Conservation (phyloP, 352 stramenopile genomes). For the Pseudoperonospora humuli region DNA sequence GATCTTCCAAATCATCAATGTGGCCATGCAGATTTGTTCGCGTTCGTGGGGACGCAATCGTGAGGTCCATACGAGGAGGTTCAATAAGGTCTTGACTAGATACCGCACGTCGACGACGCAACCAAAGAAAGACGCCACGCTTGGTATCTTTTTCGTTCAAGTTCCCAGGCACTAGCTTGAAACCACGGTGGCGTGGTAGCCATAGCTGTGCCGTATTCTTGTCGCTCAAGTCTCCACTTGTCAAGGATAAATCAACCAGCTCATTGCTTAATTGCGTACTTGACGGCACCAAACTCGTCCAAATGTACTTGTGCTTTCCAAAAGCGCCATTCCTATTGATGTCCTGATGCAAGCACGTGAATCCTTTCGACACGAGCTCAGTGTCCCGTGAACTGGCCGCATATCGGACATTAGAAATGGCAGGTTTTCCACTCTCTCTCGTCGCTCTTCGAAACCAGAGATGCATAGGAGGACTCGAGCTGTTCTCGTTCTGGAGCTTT, state of each 20-base stretch:
- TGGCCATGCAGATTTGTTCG: constrained; percentile 38
- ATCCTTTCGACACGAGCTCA: constrained; percentile 66
- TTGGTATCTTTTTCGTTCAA: constrained; percentile 58
- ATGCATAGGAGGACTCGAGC: constrained; percentile 30
- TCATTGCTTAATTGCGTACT: constrained; percentile 45
- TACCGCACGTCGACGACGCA: constrained; percentile 32
- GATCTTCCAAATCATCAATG: constrained; percentile 56
- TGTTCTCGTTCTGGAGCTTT: constrained; percentile 43
- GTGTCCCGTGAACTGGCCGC: constrained; percentile 50
- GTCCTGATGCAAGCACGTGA: constrained; percentile 68
- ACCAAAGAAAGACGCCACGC: constrained; percentile 58
- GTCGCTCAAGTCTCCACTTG: constrained; percentile 55
- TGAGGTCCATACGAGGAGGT: constrained; percentile 22
- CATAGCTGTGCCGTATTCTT: constrained; percentile 56
- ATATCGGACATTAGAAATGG: constrained; percentile 65
- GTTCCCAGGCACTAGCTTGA: constrained; percentile 62
- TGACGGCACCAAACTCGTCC: constrained; percentile 47
- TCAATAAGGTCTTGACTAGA: constrained; percentile 49
- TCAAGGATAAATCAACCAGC: constrained; percentile 58
- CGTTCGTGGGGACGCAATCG: constrained; percentile 33
- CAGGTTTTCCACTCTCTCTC: constrained; percentile 54
- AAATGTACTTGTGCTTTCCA: constrained; percentile 73
- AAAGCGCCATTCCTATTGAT: constrained; percentile 53
- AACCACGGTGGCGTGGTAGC: constrained; percentile 60
- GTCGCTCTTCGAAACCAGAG: constrained; percentile 53